Evolutionary conservation across 495 filamentous ascomycete genomes (phyloP), one percentile per base, ranked within the genome.

Genomic region (Acidomyces sp.): DNA sequence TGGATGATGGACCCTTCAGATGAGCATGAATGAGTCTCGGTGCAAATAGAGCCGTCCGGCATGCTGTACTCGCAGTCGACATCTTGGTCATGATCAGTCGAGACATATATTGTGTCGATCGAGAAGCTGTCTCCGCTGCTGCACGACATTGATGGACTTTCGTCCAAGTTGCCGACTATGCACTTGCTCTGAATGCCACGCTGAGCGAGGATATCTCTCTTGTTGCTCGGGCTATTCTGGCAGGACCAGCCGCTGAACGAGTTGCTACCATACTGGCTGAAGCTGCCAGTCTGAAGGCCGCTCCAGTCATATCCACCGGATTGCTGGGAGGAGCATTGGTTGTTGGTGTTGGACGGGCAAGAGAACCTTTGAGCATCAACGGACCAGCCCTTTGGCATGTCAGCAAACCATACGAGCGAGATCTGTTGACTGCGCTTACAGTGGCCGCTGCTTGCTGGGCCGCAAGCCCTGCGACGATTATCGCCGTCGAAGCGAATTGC

Each of bases 1-100:
- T 69, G 59, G 48, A 93, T 67, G 37, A 65, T 69, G 36, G 75
- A 74, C 53, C 81, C 82, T 18, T 65, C 64, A 34, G 71, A 61
- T 37, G 64, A 67, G 70, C 82, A 90, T 21, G 61, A 50, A 39
- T 70, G 64, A 27, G 68, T 74, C 59, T 85, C 77, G 60, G 77
- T 82, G 74, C 88, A 94, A 41, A 62, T 71, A 28, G 73, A 75
- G 41, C 77, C 78, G 56, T 85, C 80, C 2, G 76, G 71, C 82
- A 93, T 87, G 53, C 65, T 65, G 62, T 85, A 93, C 65, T 81
- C 69, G 62, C 92, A 82, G 59, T 86, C 72, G 39, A 94, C 62
- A 34, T 88, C 74, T 46, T 70, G 73, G 54, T 87, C 78, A 48
- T 78, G 70, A 52, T 81, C 74, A 48, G 76, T 72, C 15, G 75